These are phyloP conservation scores for Fusarium sp. DNA, from an alignment of 2,329 filamentous ascomycete genomes.

Conservation along the genomic window DNA sequence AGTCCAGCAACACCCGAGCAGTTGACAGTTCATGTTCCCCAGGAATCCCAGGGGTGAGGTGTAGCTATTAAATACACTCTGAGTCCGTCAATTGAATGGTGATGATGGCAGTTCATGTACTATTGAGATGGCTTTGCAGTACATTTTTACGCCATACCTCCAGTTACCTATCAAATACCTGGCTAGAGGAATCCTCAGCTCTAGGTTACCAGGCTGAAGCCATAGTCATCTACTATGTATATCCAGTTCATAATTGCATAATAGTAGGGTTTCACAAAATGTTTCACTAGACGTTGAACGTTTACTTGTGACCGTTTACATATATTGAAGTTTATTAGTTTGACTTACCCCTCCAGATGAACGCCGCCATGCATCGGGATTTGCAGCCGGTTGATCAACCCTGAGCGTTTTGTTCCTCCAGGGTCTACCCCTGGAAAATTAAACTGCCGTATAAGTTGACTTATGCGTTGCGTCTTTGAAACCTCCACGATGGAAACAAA, in stretches of 20 bases:
- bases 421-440: constrained; percentile 36
- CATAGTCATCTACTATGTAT: not conserved
- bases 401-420: constrained; percentile 23
- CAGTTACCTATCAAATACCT: not conserved
- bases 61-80: too few species aligned
- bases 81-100: too few species aligned
- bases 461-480: constrained; percentile 25
- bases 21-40: not conserved
- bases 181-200: not conserved
- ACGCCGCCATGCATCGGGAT: constrained; percentile 33
- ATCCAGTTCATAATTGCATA: constrained; percentile 7
- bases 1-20: not conserved
- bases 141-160: too few species aligned
- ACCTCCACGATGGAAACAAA: constrained; percentile 6
- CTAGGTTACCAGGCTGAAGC: not conserved
- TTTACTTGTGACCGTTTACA: constrained; percentile 8
- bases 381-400: constrained; percentile 32
- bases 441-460: constrained; percentile 19
- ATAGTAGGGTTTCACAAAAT: constrained; percentile 15
- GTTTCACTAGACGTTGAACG: constrained; percentile 23
- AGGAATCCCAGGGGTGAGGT: not conserved
- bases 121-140: too few species aligned
- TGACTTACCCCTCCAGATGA: constrained; percentile 10
- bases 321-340: constrained; percentile 4
- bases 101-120: too few species aligned